phyloP scores from a whole-genome alignment of 257 asterid genomes.

The Osmanthus fragrans region DNA sequence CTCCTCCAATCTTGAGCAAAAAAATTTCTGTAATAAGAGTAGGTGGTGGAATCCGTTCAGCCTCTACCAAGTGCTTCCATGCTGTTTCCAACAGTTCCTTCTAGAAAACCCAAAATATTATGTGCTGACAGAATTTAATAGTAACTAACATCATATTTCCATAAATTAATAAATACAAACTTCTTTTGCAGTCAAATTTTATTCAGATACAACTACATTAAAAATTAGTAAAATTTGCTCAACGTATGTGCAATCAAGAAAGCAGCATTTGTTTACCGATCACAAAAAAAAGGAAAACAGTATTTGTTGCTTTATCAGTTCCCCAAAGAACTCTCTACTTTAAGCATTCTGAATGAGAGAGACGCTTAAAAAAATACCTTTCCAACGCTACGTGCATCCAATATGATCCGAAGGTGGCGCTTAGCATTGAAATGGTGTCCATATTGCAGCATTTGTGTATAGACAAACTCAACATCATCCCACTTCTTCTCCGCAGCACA shows the following conservation, averaged over 20 bases:
- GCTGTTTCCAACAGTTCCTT: slow-evolving; percentile 59
- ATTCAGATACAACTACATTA: neutral
- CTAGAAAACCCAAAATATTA: slow-evolving; percentile 29
- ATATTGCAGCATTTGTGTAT: slow-evolving; percentile 61
- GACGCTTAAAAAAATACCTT: slow-evolving; percentile 46
- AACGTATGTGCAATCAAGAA: neutral
- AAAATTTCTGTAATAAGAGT: slow-evolving; percentile 58
- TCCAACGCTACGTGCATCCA: slow-evolving; percentile 73
- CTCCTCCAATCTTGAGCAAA: slow-evolving; percentile 56
- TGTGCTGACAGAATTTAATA: neutral
- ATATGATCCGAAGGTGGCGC: slow-evolving; percentile 69
- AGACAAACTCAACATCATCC: slow-evolving; percentile 81
- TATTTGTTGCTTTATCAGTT: neutral
- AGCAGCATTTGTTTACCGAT: neutral
- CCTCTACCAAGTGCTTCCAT: slow-evolving; percentile 66
- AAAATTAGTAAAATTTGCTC: neutral
- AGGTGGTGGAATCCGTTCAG: slow-evolving; percentile 57
- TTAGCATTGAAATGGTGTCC: slow-evolving; percentile 80
- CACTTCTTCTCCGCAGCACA: slow-evolving; percentile 60
- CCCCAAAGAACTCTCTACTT: neutral
- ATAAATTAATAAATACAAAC: neutral
- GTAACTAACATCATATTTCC: neutral
- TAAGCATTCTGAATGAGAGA: neutral
- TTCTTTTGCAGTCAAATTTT: neutral
- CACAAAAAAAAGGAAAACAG: no score